These are phyloP conservation scores for Suillus alpinus DNA, from an alignment of 768 basidiomycete species.

Conservation along the genomic window DNA sequence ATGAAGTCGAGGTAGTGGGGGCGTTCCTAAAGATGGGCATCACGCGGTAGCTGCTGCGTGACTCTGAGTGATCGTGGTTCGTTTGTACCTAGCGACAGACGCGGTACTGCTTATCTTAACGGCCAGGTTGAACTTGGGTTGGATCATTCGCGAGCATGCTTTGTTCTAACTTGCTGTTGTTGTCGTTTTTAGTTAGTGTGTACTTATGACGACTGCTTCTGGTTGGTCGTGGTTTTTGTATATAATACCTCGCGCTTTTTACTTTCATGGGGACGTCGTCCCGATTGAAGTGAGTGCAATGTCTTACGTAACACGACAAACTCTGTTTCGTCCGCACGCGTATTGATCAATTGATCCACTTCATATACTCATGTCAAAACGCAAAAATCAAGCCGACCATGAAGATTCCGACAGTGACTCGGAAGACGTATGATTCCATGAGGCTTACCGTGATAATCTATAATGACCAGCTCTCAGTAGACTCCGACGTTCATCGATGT, in stretches of 20 bases:
- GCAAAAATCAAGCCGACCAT: slow-evolving; percentile 41
- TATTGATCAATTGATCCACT: neutral
- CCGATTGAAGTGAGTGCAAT: too few relatives aligned
- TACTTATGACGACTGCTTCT: neutral
- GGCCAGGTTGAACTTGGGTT: neutral
- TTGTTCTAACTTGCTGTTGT: slow-evolving; percentile 6
- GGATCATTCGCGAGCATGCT: neutral
- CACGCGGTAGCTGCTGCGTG: slow-evolving; percentile 38
- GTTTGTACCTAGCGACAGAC: slow-evolving; percentile 1
- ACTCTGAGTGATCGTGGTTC: neutral
- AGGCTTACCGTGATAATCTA: slow-evolving; percentile 15
- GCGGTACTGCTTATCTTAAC: neutral
- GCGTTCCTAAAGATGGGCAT: slow-evolving; percentile 89
- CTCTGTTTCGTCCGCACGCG: neutral
- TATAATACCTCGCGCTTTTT: neutral
- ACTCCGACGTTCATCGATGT: slow-evolving; percentile 22
- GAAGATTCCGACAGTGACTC: slow-evolving; percentile 36
- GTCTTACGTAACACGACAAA: neutral
- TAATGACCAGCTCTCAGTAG: slow-evolving; percentile 12
- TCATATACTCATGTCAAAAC: slow-evolving; percentile 44
- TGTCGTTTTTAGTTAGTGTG: neutral
- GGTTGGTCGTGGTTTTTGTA: neutral
- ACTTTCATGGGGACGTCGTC: neutral
- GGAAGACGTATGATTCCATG: slow-evolving; percentile 40
- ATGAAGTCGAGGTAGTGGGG: slow-evolving; percentile 85